Conservation (phyloP, 495 filamentous ascomycete genomes). For the Pseudevernia furfuracea region DNA sequence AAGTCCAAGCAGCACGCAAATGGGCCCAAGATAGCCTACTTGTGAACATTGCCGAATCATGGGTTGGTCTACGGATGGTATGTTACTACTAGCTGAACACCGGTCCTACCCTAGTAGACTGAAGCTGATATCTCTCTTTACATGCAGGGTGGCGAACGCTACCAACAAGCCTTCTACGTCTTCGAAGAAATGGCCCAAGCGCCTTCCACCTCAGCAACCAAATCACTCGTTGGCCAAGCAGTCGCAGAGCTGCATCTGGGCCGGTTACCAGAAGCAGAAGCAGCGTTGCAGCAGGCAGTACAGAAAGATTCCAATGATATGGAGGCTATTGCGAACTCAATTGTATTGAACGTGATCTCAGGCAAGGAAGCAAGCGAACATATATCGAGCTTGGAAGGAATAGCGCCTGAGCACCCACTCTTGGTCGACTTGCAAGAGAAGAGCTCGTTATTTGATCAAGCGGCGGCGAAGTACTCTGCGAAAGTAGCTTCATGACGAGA, state of each 20-base stretch:
- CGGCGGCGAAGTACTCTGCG: slow-evolving; percentile 67
- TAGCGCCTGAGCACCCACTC: slow-evolving; percentile 55
- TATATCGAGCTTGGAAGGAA: slow-evolving; percentile 38
- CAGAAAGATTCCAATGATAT: slow-evolving; percentile 62
- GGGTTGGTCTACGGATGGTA: slow-evolving; percentile 84
- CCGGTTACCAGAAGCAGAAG: slow-evolving; percentile 80
- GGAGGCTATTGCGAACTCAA: slow-evolving; percentile 68
- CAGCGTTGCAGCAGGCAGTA: slow-evolving; percentile 71
- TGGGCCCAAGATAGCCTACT: slow-evolving; percentile 94
- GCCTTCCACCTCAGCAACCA: slow-evolving; percentile 57
- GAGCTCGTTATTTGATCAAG: slow-evolving; percentile 68
- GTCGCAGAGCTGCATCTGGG: slow-evolving; percentile 88
- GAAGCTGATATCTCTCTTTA: slow-evolving; percentile 13
- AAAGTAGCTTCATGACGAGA: slow-evolving; percentile 54
- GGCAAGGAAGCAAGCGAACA: slow-evolving; percentile 43
- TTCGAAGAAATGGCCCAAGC: slow-evolving; percentile 93
- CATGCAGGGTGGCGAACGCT: slow-evolving; percentile 79
- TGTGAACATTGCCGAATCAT: slow-evolving; percentile 90
- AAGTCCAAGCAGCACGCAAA: slow-evolving; percentile 78
- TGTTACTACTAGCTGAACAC: neutral
- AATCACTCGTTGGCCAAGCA: slow-evolving; percentile 73
- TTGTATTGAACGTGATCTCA: slow-evolving; percentile 68
- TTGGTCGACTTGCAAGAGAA: slow-evolving; percentile 67
- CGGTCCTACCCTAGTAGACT: neutral
- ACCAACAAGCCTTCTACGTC: slow-evolving; percentile 96